These are phyloP conservation scores for Geotrichum europaeum DNA, from an alignment of 1,139 yeast species.

Conservation along the genomic window DNA sequence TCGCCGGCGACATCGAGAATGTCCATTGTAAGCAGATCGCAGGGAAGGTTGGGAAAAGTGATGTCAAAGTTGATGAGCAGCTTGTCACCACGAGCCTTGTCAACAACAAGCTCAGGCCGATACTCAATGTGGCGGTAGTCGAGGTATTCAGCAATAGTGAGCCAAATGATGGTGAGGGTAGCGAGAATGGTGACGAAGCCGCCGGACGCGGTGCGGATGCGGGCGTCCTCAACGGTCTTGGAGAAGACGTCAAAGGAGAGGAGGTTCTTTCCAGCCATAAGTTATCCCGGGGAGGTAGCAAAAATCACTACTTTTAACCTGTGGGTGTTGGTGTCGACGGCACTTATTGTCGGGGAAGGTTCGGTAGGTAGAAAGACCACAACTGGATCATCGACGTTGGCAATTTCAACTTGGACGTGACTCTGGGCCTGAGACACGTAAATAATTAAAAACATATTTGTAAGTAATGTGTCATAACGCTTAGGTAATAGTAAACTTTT, in stretches of 20 bases:
- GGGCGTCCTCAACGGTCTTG: slow-evolving; percentile 90
- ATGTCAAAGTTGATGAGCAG: slow-evolving; percentile 76
- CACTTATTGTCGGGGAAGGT: not conserved
- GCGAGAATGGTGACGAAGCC: slow-evolving; percentile 80
- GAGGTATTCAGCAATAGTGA: slow-evolving; percentile 67
- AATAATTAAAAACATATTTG: too few species aligned
- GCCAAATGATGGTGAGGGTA: slow-evolving; percentile 51
- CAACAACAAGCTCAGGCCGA: slow-evolving; percentile 82
- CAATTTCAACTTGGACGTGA: not conserved
- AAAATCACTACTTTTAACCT: not conserved
- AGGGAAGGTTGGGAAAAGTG: slow-evolving; percentile 77
- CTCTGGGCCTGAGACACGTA: too few species aligned
- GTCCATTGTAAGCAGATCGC: slow-evolving; percentile 58
- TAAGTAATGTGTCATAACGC: too few species aligned
- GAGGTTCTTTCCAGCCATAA: slow-evolving; percentile 30
- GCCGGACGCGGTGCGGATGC: slow-evolving; percentile 81
- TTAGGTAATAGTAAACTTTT: too few species aligned
- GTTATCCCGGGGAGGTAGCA: not conserved
- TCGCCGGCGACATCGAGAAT: slow-evolving; percentile 86
- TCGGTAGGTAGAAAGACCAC: not conserved
- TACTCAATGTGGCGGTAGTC: slow-evolving; percentile 63
- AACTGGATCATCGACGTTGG: not conserved
- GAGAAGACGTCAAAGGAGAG: slow-evolving; percentile 83
- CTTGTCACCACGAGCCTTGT: slow-evolving; percentile 70
- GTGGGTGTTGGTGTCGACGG: not conserved